These are phyloP conservation scores for Erodium trifolium DNA, from an alignment of 441 rosid species.

Conservation along the genomic window DNA sequence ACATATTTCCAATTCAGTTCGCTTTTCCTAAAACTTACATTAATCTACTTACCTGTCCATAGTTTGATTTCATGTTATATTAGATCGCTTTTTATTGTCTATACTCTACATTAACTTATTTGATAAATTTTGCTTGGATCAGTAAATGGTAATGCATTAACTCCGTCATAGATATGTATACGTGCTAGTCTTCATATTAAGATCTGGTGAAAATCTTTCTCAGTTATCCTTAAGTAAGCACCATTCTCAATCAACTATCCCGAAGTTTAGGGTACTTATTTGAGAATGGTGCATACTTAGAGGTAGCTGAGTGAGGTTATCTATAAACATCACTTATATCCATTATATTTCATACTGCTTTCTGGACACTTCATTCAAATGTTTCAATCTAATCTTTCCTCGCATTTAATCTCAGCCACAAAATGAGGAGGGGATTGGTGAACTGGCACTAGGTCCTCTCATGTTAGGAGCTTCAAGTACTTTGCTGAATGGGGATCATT, in stretches of 20 bases:
- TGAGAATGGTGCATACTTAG: no score
- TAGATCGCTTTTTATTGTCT: background rate
- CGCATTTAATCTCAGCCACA: conserved; percentile 43
- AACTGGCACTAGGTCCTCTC: conserved; percentile 68
- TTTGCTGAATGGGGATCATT: conserved; percentile 69
- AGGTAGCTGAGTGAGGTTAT: no score
- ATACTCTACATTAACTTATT: background rate
- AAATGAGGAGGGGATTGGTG: conserved; percentile 59
- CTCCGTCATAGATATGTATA: background rate
- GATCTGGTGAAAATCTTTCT: no score
- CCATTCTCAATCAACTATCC: no score
- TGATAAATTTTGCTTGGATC: background rate
- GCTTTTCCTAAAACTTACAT: background rate
- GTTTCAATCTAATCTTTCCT: conserved; percentile 5
- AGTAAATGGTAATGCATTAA: background rate
- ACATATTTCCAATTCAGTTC: background rate
- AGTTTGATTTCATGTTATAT: background rate
- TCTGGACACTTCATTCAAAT: background rate
- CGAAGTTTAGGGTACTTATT: no score
- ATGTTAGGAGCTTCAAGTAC: conserved; percentile 79
- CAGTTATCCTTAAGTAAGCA: background rate
- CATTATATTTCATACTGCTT: background rate
- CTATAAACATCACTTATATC: background rate
- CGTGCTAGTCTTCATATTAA: background rate
- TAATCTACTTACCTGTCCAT: background rate